phyloP scores from a whole-genome alignment of 2,329 filamentous ascomycete species.

The Ceratocystis destructans region DNA sequence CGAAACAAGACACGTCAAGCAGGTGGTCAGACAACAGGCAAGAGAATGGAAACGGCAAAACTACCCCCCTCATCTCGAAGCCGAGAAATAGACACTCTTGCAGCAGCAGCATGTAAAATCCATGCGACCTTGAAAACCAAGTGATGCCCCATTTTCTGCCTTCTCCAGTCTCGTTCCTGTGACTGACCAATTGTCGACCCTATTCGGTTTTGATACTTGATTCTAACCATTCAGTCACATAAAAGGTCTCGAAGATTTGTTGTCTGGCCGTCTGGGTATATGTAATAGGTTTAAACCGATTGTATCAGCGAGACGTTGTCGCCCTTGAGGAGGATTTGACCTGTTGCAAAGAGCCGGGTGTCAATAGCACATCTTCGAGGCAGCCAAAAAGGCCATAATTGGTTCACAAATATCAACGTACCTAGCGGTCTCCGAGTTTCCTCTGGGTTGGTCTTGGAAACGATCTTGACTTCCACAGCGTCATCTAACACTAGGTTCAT shows the following conservation, averaged over 20 bases:
- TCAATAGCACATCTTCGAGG: slow-evolving; percentile 5
- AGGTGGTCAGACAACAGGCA: background rate
- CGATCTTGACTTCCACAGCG: slow-evolving; percentile 77
- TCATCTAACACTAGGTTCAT: slow-evolving; percentile 98
- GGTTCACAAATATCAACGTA: slow-evolving; percentile 30
- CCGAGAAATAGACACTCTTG: background rate
- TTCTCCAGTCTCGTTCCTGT: background rate
- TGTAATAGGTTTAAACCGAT: slow-evolving; percentile 15
- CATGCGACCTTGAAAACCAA: background rate
- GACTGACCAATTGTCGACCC: background rate
- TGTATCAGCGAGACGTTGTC: slow-evolving; percentile 80
- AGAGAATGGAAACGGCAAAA: background rate
- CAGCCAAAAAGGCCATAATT: background rate
- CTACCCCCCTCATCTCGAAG: background rate
- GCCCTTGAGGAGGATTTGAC: slow-evolving; percentile 75
- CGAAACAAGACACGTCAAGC: background rate
- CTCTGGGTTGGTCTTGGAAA: slow-evolving; percentile 62
- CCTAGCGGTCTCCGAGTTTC: slow-evolving; percentile 69
- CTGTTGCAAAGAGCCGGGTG: slow-evolving; percentile 32
- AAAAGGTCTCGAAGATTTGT: background rate
- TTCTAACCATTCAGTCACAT: background rate
- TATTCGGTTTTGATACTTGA: background rate
- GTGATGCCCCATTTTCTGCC: background rate
- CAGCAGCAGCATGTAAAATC: background rate
- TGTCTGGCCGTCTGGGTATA: background rate